Percentiles rank a stretch among this genome's conserved stretches.
phyloP scores from a whole-genome alignment of 2,329 filamentous ascomycete species.

The Chalara sp. region DNA sequence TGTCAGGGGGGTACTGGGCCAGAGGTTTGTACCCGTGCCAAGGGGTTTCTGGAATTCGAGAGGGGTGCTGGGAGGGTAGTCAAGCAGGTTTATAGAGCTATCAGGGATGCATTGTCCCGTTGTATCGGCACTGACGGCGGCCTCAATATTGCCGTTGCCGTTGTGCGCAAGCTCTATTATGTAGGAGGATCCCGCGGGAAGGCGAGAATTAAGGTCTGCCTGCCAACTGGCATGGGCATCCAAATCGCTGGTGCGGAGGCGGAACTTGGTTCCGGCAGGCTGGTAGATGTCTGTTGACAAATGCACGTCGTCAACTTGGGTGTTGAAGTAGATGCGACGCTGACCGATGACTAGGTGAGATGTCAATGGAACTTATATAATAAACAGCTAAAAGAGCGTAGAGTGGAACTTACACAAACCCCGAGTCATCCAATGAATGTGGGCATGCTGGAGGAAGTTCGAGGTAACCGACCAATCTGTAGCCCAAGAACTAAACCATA shows the following conservation, averaged over 20 bases:
- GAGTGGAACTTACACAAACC: neutral
- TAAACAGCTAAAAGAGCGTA: neutral
- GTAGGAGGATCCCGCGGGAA: slow-evolving; percentile 42
- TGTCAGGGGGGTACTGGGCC: slow-evolving; percentile 30
- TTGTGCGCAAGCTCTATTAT: slow-evolving; percentile 48
- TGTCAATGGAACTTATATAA: neutral
- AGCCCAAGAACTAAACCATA: too few relatives aligned
- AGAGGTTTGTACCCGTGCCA: slow-evolving; percentile 40
- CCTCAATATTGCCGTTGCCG: slow-evolving; percentile 40
- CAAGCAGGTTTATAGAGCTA: slow-evolving; percentile 34
- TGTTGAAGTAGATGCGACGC: neutral
- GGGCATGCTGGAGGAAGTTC: too few relatives aligned
- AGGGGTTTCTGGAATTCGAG: slow-evolving; percentile 38
- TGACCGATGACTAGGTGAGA: neutral
- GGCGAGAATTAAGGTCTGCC: slow-evolving; percentile 32
- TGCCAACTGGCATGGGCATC: slow-evolving; percentile 36
- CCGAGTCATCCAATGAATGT: neutral
- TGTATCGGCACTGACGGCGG: neutral
- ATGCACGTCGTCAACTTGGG: slow-evolving; percentile 50
- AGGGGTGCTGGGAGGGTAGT: slow-evolving; percentile 30
- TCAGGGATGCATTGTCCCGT: neutral
- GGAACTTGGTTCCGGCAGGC: slow-evolving; percentile 39
- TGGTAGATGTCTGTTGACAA: slow-evolving; percentile 40
- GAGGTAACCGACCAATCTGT: too few relatives aligned
- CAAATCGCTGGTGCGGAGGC: slow-evolving; percentile 39